Evolutionary conservation across 495 filamentous ascomycete genomes (phyloP).

Genomic region (Lophium mytilinum): DNA sequence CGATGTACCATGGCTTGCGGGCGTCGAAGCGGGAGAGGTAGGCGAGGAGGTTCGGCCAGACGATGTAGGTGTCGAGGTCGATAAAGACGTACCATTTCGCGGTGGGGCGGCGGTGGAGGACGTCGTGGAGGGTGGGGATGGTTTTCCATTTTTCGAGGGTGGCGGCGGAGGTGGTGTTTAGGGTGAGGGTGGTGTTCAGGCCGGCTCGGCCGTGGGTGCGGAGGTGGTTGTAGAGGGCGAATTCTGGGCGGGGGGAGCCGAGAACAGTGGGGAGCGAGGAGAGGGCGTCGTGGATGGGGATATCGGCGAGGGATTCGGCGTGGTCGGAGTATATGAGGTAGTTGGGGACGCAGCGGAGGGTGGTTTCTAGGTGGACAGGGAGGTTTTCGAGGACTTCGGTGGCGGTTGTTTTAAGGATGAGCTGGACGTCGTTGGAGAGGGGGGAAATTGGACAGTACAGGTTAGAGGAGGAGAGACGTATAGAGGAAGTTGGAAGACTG

Average conservation of each 20-base stretch:
- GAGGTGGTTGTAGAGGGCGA: slow-evolving; percentile 29
- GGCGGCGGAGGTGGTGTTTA: not conserved
- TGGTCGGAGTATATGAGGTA: slow-evolving; percentile 25
- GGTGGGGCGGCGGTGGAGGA: slow-evolving; percentile 34
- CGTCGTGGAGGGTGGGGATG: slow-evolving; percentile 45
- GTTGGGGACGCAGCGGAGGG: slow-evolving; percentile 15
- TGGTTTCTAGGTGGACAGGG: slow-evolving; percentile 20
- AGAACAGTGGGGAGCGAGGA: not conserved
- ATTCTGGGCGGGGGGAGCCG: slow-evolving; percentile 23
- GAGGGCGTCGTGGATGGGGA: slow-evolving; percentile 17
- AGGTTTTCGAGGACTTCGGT: slow-evolving; percentile 24
- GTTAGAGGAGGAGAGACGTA: not conserved
- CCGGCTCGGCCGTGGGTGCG: not conserved
- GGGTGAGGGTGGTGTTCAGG: not conserved
- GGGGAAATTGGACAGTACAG: not conserved
- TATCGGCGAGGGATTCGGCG: slow-evolving; percentile 9
- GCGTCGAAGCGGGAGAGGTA: slow-evolving; percentile 47
- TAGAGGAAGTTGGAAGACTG: not conserved
- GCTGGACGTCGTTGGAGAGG: slow-evolving; percentile 17
- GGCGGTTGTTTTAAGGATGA: slow-evolving; percentile 19
- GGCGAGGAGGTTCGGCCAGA: slow-evolving; percentile 49
- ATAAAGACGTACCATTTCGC: slow-evolving; percentile 63
- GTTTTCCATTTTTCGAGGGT: slow-evolving; percentile 49
- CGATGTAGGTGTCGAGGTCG: slow-evolving; percentile 59
- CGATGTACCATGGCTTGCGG: slow-evolving; percentile 46